phyloP scores from a whole-genome alignment of 108 stramenopile genomes.

The Pseudonitzschia multiseries region DNA sequence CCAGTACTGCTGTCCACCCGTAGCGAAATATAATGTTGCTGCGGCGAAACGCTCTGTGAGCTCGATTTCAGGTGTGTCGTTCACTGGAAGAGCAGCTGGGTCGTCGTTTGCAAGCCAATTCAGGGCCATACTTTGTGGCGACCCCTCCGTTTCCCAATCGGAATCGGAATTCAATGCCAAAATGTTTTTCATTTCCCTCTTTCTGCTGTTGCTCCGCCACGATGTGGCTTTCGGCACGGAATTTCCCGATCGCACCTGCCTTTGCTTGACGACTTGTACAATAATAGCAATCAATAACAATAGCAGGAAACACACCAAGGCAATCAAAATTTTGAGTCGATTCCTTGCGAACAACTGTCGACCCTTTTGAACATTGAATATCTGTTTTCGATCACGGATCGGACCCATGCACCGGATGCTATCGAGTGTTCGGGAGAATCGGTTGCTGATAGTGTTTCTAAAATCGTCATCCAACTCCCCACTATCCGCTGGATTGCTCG shows the following conservation, averaged over 20 bases:
- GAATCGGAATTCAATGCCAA: neutral
- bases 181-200: neutral
- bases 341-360: neutral
- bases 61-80: neutral
- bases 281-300: neutral
- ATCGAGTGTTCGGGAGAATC: constrained; percentile 5
- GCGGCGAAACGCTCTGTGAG: neutral
- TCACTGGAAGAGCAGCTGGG: neutral
- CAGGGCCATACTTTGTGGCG: neutral
- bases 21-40: neutral
- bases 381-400: neutral
- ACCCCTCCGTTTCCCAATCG: neutral
- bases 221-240: neutral
- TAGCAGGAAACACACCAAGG: neutral
- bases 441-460: neutral
- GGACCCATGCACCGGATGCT: neutral
- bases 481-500: neutral
- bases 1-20: neutral
- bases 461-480: neutral
- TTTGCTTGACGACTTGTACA: neutral
- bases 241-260: neutral
- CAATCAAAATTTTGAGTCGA: neutral
- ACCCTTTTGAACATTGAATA: neutral
- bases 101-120: neutral
- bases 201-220: neutral